Base-by-base conservation (phyloP, 306 rosid genomes). In the Trifolium pratense region DNA sequence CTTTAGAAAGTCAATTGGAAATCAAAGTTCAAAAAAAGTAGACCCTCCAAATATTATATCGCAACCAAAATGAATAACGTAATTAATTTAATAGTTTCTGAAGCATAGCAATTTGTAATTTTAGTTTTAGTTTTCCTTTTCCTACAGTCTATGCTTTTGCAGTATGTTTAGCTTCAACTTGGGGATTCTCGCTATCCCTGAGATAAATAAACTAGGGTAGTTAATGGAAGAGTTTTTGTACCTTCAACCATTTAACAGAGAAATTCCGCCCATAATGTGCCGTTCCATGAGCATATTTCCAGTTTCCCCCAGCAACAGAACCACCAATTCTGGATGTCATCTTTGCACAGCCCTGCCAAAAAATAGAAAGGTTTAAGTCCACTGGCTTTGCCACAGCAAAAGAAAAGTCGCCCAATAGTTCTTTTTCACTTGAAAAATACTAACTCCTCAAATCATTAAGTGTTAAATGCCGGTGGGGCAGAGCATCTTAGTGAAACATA, bases 211-310 rank as follows among this genome's bases (percentile, higher is more conserved):
- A 42, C 36, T 43, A 42, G 43, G 26, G 37, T 66, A 66, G 40
- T 71, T 79, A 77, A 59, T 59, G 66, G 37, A 63, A 12, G 40
- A 77, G 69, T 39, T 25, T 49, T 74, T 25, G 17, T 80, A 91
- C 99, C 93, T 95, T 95, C 72, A 95, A 83, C 97, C 99, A 95
- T 81, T 95, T 95, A 64, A 95, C 93, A 4, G 93, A 84, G 80
- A 95, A 95, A 82, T 95, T 95, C 67, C 96, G 89, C 42, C 99
- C 99, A 8, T 95, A 95, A 90, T 95, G 99, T 37, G 99, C 97
- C 73, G 97, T 91, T 80, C 97, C 99, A 59, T 95, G 97, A 18
- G 97, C 99, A 87, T 95, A 95, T 82, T 95, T 95, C 99, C 99
- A 95, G 78, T 95, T 95, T 49, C 99, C 99, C n/a, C 99, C 99